Base-by-base conservation (phyloP, 169 alveolate species). In the Cryptosporidium sp. region DNA sequence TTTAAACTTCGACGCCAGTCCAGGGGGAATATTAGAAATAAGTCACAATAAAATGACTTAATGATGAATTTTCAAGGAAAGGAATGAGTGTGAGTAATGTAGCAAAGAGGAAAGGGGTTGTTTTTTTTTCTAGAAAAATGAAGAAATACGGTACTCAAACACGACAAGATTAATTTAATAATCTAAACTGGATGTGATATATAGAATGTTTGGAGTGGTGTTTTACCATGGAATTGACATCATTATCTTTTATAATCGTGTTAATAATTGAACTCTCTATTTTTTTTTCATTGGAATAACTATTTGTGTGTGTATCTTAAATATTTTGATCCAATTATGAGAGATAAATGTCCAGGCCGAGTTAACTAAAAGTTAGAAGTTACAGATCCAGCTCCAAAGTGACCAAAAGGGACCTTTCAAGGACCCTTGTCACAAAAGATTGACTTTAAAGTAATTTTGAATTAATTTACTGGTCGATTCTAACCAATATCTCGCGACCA, bases 401-500 rank as follows among this genome's bases (percentile, higher is more conserved):
- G 73, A 67, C 44, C 8, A 67, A 21, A 8, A 67, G 52, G 48
- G 52, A n/a, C 26, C 35, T 39, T 67, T 39, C 73, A 67, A 67
- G 26, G 52, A 67, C 33, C 73, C 26, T 39, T 67, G 56, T 67
- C 45, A 67, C 52, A 67, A 39, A 39, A 67, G 18, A 37, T 31
- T 12, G 29, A 26, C 35, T 37, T 69, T 69, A 42, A 42, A n/a
- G 29, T 9, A 21, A 6, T 3, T 56, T 56, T n/a, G 6, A 18
- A 10, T 33, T 67, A 33, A 21, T 35, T 80, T 45, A 80, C 37
- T 80, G 89, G 60, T 80, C 89, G 26, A 80, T 37, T 62, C 89
- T 60, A 29, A 80, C 89, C 68, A 80, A 67, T 14, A 80, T 80
- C 39, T 80, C 89, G 70, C 89, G 89, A 65, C 89, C 89, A 80